These are phyloP conservation scores for Amauroascus niger DNA, from an alignment of 2,329 filamentous ascomycete species.

Conservation along the genomic window DNA sequence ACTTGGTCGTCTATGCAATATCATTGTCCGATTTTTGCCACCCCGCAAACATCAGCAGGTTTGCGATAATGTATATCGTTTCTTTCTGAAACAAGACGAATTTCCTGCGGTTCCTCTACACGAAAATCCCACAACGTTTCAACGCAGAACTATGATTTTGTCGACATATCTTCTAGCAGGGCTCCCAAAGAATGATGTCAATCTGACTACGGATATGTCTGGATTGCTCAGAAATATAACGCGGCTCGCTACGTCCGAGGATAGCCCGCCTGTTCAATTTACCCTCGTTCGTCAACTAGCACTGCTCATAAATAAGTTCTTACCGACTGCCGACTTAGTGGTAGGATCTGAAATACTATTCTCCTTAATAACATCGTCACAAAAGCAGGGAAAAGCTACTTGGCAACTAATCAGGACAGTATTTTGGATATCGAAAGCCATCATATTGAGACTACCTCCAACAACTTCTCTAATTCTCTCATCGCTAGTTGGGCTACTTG, in stretches of 20 bases:
- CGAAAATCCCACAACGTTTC: constrained; percentile 25
- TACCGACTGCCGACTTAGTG: constrained; percentile 27
- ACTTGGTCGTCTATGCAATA: constrained; percentile 51
- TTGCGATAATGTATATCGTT: constrained; percentile 45
- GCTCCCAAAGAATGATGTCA: constrained; percentile 34
- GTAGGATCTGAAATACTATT: constrained; percentile 27
- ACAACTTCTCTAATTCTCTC: constrained; percentile 44
- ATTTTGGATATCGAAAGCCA: constrained; percentile 53
- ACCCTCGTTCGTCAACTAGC: constrained; percentile 36
- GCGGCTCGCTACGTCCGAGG: constrained; percentile 25
- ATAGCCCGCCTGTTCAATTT: constrained; percentile 31
- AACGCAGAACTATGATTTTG: constrained; percentile 44
- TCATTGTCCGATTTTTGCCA: constrained; percentile 48
- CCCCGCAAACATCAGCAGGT: constrained; percentile 44
- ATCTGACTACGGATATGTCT: constrained; percentile 28
- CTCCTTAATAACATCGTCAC: constrained; percentile 23
- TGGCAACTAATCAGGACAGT: constrained; percentile 43
- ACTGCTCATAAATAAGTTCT: constrained; percentile 35
- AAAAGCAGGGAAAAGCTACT: constrained; percentile 22
- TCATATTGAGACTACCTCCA: constrained; percentile 46
- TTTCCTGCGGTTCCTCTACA: constrained; percentile 31
- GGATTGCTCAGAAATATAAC: constrained; percentile 31
- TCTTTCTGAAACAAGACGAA: constrained; percentile 37
- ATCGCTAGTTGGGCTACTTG: constrained; percentile 40
- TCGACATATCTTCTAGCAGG: constrained; percentile 50